Conservation (phyloP, 345 rosid species). For the Gynandropsis gynandra region DNA sequence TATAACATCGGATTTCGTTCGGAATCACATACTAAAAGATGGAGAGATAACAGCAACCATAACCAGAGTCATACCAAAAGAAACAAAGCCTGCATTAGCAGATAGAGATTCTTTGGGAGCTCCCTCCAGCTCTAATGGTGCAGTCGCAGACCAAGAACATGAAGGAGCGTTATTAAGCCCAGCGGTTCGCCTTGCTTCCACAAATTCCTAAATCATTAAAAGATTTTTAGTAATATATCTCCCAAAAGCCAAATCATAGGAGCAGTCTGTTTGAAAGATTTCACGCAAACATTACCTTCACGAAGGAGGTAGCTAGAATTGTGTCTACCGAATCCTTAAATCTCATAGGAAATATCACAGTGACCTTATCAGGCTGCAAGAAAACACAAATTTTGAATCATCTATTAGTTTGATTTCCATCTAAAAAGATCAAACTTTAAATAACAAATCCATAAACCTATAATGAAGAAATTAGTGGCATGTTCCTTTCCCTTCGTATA, state of each 20-base stretch:
- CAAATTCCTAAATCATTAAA: slow-evolving; percentile 59
- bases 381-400: slow-evolving; percentile 2
- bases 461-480: no score
- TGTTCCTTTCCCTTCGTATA: no score
- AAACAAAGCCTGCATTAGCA: slow-evolving; percentile 93
- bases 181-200: slow-evolving; percentile 77
- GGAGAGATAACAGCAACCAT: no score
- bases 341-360: slow-evolving; percentile 89
- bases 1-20: no score
- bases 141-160: slow-evolving; percentile 71
- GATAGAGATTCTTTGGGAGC: slow-evolving; percentile 65
- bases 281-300: slow-evolving; percentile 47
- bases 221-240: neutral
- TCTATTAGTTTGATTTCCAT: slow-evolving; percentile 16
- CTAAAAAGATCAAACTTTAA: neutral
- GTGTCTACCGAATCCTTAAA: slow-evolving; percentile 78
- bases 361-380: slow-evolving; percentile 76
- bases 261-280: neutral
- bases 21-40: no score
- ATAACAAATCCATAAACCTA: no score
- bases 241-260: neutral
- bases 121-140: slow-evolving; percentile 64
- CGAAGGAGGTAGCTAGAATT: slow-evolving; percentile 79
- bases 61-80: slow-evolving; percentile 57
- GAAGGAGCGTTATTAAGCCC: slow-evolving; percentile 80